Conservation (phyloP, 2,329 filamentous ascomycete genomes). For the Scedosporium apiospermum region DNA sequence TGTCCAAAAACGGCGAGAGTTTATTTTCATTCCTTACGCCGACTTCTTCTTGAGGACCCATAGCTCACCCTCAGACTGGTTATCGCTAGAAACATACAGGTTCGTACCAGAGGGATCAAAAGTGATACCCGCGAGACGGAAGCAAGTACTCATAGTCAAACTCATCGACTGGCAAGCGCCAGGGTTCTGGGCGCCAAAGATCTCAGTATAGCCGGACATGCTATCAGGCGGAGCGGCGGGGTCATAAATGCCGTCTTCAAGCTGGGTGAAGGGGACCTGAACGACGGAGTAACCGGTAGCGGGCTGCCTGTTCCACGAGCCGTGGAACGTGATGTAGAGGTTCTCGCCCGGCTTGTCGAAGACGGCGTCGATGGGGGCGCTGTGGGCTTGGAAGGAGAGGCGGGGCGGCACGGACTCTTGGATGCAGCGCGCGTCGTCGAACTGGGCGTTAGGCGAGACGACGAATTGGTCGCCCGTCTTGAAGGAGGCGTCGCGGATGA, state of each 20-base stretch:
- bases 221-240: slow-evolving; percentile 20
- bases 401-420: slow-evolving; percentile 27
- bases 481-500: slow-evolving; percentile 19
- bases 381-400: slow-evolving; percentile 48
- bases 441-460: slow-evolving; percentile 21
- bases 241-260: slow-evolving; percentile 17
- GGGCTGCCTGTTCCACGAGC: slow-evolving; percentile 38
- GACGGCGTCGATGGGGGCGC: slow-evolving; percentile 50
- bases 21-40: background rate
- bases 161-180: slow-evolving; percentile 12
- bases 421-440: slow-evolving; percentile 24
- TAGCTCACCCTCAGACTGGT: slow-evolving; percentile 14
- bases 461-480: slow-evolving; percentile 27
- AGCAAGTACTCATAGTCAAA: slow-evolving; percentile 14
- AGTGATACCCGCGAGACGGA: slow-evolving; percentile 13
- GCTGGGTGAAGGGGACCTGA: slow-evolving; percentile 21
- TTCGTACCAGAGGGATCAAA: slow-evolving; percentile 13
- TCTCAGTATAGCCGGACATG: slow-evolving; percentile 18
- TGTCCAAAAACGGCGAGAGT: no score
- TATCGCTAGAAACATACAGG: slow-evolving; percentile 16
- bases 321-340: slow-evolving; percentile 52
- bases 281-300: slow-evolving; percentile 28
- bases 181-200: slow-evolving; percentile 21
- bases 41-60: slow-evolving; percentile 11
- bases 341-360: slow-evolving; percentile 42